phyloP scores from a whole-genome alignment of 176 grass and related monocot species.

The Oryza brachyantha region DNA sequence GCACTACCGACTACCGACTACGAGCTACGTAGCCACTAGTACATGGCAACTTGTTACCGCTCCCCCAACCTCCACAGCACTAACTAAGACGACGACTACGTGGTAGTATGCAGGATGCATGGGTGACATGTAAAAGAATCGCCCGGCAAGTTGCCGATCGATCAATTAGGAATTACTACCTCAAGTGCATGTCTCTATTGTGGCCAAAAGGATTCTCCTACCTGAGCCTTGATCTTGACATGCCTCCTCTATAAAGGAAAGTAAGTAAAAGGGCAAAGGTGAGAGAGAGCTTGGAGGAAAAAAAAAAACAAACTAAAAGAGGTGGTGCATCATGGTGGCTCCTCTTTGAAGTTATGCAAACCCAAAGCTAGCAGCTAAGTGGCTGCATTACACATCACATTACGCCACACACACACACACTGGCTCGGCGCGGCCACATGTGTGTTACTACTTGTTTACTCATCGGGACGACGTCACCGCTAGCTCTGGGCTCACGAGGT shows the following conservation, averaged over 20 bases:
- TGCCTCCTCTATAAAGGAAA: slow-evolving; percentile 45
- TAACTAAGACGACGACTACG: neutral
- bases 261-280: neutral
- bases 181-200: slow-evolving; percentile 29
- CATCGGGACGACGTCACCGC: neutral
- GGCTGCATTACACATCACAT: slow-evolving; percentile 43
- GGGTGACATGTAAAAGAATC: slow-evolving; percentile 17
- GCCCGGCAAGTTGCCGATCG: neutral
- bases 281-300: neutral
- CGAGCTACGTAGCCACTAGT: neutral
- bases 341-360: slow-evolving; percentile 72
- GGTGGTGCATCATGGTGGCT: slow-evolving; percentile 51
- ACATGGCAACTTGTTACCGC: neutral
- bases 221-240: slow-evolving; percentile 34
- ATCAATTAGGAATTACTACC: neutral
- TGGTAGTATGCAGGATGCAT: neutral
- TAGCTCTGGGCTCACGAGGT: neutral
- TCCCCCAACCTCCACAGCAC: neutral
- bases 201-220: slow-evolving; percentile 26
- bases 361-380: slow-evolving; percentile 37
- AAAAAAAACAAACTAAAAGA: neutral
- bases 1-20: neutral
- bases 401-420: slow-evolving; percentile 5
- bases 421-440: neutral
- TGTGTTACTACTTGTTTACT: neutral